Percentiles rank a stretch among this genome's conserved stretches.
These are phyloP conservation scores for Roridomyces roridus DNA, from an alignment of 768 basidiomycete species.

Conservation along the genomic window DNA sequence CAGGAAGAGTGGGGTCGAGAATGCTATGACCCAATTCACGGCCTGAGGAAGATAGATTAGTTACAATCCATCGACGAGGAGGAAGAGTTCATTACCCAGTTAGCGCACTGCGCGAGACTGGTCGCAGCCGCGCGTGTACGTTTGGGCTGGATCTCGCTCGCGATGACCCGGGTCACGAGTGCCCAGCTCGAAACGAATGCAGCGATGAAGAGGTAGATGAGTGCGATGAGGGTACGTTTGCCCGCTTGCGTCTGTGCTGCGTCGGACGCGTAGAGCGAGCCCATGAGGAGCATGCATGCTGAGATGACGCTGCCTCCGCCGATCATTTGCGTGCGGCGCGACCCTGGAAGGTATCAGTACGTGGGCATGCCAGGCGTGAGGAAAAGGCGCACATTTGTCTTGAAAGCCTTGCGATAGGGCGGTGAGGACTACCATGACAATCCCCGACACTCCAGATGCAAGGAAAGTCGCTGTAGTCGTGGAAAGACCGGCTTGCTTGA, in stretches of 20 bases:
- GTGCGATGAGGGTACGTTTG: conserved; percentile 47
- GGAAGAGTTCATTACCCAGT: conserved; percentile 43
- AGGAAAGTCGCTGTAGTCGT: conserved; percentile 53
- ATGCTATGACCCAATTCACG: conserved; percentile 50
- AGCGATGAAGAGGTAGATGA: conserved; percentile 55
- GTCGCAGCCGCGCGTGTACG: conserved; percentile 50
- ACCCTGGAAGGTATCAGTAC: conserved; percentile 18
- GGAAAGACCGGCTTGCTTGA: conserved; percentile 57
- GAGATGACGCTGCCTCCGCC: conserved; percentile 48
- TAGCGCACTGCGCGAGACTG: conserved; percentile 45
- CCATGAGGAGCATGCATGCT: conserved; percentile 46
- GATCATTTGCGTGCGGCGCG: conserved; percentile 45
- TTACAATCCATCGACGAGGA: not conserved
- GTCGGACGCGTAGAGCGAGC: conserved; percentile 47
- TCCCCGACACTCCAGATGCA: conserved; percentile 55
- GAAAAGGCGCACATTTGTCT: conserved; percentile 40
- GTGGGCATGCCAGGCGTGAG: not conserved
- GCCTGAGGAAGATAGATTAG: conserved; percentile 25
- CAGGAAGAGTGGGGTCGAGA: conserved; percentile 55
- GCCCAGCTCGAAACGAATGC: conserved; percentile 52
- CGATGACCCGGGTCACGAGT: conserved; percentile 45
- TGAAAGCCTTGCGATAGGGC: conserved; percentile 44
- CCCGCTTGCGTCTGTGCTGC: conserved; percentile 35
- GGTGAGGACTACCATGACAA: conserved; percentile 47
- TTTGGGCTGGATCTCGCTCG: conserved; percentile 55